These are phyloP conservation scores for Fusarium hostae DNA, from an alignment of 2,329 filamentous ascomycete species.

Conservation along the genomic window DNA sequence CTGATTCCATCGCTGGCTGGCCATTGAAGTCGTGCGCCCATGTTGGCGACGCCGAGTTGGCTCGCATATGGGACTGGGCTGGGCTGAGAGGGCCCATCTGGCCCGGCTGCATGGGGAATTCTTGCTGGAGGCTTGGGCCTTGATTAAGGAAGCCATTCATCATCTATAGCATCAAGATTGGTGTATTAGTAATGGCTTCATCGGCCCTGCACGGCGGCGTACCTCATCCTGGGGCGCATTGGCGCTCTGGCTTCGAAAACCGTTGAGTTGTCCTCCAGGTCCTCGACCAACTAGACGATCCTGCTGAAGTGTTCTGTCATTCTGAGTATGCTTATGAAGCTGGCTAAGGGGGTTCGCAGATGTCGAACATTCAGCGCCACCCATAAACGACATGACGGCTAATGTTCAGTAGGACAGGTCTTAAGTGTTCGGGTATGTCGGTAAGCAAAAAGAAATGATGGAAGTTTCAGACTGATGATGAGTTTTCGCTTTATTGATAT, in stretches of 20 bases:
- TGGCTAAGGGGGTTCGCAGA: slow-evolving; percentile 95
- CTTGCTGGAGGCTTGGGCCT: slow-evolving; percentile 67
- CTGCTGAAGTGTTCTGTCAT: slow-evolving; percentile 93
- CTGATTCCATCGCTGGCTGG: slow-evolving; percentile 77
- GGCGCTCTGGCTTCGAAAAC: slow-evolving; percentile 79
- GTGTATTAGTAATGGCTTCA: slow-evolving; percentile 46
- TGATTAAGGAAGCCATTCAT: slow-evolving; percentile 94
- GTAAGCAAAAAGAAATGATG: not conserved
- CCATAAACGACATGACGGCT: slow-evolving; percentile 87
- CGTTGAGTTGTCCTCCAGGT: slow-evolving; percentile 75
- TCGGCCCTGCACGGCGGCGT: slow-evolving; percentile 22
- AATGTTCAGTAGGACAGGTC: slow-evolving; percentile 9
- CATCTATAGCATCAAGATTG: slow-evolving; percentile 66
- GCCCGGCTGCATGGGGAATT: slow-evolving; percentile 63
- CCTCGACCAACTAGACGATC: slow-evolving; percentile 85
- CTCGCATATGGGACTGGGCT: slow-evolving; percentile 64
- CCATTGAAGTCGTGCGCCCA: slow-evolving; percentile 65
- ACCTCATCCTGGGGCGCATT: slow-evolving; percentile 80
- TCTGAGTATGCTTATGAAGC: slow-evolving; percentile 96
- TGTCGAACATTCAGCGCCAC: slow-evolving; percentile 95
- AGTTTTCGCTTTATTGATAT: not conserved
- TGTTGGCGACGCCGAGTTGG: slow-evolving; percentile 64
- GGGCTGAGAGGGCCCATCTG: slow-evolving; percentile 59
- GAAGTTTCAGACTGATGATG: slow-evolving; percentile 1
- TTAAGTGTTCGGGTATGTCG: slow-evolving; percentile 17